Base-by-base conservation (phyloP, 805 yeast species). In the Yarrowia bubula region DNA sequence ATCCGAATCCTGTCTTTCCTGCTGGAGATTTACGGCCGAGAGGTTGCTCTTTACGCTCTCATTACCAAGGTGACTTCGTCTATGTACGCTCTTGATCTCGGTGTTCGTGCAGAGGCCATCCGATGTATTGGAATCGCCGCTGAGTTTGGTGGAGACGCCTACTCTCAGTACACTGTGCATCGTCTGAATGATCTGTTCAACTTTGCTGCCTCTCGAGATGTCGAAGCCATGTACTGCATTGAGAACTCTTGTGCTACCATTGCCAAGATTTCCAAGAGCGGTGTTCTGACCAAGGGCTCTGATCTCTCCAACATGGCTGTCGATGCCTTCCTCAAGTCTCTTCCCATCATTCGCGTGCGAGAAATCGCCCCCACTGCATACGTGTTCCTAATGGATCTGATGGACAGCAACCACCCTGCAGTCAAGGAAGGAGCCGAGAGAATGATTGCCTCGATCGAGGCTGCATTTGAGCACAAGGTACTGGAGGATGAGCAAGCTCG, bases 321-420 rank as follows among this genome's bases (percentile, higher is more conserved):
- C 51, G 82, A 80, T 37, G 87, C 83, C 66, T 95, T 98, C 98
- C 79, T 93, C 63, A 81, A 82, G 67, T 82, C 90, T 11, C 83
- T 93, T 68, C 99, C 98, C 18, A 83, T 92, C 47, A 76, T 86
- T 17, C 88, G 85, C 69, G 97, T 93, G 75, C 88, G 86, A 46
- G 95, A 89, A 70, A 96, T 96, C 5, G 98, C 98, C 4, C 86
- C 91, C 13, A 90, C 82, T 74, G 86, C 90, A n/a, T 93, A 91
- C 77, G 80, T 82, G 70, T 92, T 90, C 73, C 78, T 93, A 69
- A 78, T 86, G 8, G 88, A 87, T 67, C 79, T 92, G 71, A 87
- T 92, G 46, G 87, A 86, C 60, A 81, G 81, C 65, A 82, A 84
- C 63, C 92, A 90, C 68, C 83, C 87, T 8, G 78, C 83, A 5